Base-by-base conservation (phyloP, 2,329 filamentous ascomycete genomes). In the Hyphodiscus sp. region DNA sequence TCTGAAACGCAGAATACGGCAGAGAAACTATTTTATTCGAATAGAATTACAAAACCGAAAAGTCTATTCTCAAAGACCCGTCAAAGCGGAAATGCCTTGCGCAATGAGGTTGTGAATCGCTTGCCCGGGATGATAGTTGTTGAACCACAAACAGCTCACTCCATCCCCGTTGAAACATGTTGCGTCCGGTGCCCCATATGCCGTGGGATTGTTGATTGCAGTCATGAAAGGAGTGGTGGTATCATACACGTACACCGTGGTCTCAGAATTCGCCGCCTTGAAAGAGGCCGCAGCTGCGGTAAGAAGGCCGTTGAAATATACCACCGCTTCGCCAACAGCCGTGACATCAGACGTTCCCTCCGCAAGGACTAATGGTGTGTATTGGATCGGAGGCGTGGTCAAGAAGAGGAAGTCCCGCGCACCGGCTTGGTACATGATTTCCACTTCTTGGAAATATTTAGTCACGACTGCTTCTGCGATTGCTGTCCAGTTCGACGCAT, bases 391-490 rank as follows among this genome's bases (percentile, higher is more conserved):
- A 0, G 77, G 77, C 1, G 78, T 75, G 53, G 70, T 74, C 47
- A 80, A 52, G 45, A 80, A 68, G 2, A 74, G 63, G 56, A 80
- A 79, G 20, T 74, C 75, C 50, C 74, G 69, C 6, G 70, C 75
- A 0, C 76, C 77, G 5, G 69, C 68, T 15, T 70, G 58, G 50
- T 76, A 78, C 41, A 80, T 53, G 2, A 71, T 63, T 52, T 76
- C 63, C 45, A 74, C 56, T 45, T 74, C 66, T 2, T 63, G 58
- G 48, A 74, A 74, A 49, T 79, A 78, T 26, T 67, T 66, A 15
- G 70, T 68, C 60, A 77, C 70, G 10, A 80, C 69, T 33, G 63
- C 61, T 2, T 65, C 64, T 0, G 71, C 56, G 3, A 73, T 55
- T 6, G 61, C 56, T 2, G 41, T 62, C 63, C 43, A 67, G 54